A percentile compares a stretch with the other conserved stretches of the same genome.
Evolutionary conservation across 192 early-diverging fungal species (phyloP).

Genomic region (Gorgonomyces haynaldii): DNA sequence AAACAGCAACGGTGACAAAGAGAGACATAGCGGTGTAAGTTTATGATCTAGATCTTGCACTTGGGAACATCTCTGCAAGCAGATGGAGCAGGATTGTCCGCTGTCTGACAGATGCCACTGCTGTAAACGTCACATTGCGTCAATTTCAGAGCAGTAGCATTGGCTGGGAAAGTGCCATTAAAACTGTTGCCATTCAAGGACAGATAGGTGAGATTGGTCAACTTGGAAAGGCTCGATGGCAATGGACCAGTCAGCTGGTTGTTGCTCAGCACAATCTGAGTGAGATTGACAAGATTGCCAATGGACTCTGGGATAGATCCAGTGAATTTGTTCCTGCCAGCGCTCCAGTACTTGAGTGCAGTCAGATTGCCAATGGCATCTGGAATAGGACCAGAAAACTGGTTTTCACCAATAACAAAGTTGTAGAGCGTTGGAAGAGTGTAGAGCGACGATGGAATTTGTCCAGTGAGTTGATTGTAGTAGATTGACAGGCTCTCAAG

Average conservation of each 20-base stretch:
- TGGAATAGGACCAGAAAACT: slow-evolving; percentile 1
- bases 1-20: too few relatives aligned
- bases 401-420: background rate
- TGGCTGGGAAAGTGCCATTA: background rate
- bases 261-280: background rate
- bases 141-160: too few relatives aligned
- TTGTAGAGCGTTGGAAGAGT: background rate
- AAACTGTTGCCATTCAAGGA: slow-evolving; percentile 1
- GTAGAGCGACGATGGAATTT: background rate
- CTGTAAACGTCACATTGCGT: too few relatives aligned
- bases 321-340: background rate
- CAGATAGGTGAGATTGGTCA: slow-evolving; percentile 4
- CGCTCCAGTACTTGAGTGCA: background rate
- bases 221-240: background rate
- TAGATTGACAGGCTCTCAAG: background rate
- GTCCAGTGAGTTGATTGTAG: background rate
- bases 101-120: too few relatives aligned
- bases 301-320: background rate
- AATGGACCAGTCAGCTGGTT: background rate
- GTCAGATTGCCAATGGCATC: background rate
- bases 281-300: slow-evolving; percentile 1
- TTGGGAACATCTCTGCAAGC: too few relatives aligned
- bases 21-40: too few relatives aligned
- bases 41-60: too few relatives aligned
- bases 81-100: too few relatives aligned